Evolutionary conservation across 345 rosid species (phyloP).

Genomic region (Trapa bicornis): DNA sequence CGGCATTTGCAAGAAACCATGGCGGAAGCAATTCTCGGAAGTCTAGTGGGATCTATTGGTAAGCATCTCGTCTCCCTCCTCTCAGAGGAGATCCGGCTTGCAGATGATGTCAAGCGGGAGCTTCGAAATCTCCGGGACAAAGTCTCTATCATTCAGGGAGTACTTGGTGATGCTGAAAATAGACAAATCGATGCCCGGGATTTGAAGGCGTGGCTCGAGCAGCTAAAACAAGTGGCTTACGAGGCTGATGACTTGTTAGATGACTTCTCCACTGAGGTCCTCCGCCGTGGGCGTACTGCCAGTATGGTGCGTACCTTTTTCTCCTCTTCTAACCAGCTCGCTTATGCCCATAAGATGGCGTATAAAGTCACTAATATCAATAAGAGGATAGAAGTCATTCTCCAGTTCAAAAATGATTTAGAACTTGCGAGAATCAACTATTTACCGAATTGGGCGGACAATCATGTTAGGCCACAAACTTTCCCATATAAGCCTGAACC

Average conservation of each 20-base stretch:
- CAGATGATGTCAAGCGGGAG: slow-evolving; percentile 6
- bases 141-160: slow-evolving; percentile 7
- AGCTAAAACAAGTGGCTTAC: slow-evolving; percentile 17
- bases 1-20: background rate
- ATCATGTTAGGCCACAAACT: background rate
- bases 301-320: slow-evolving; percentile 8
- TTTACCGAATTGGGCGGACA: background rate
- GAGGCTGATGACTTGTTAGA: slow-evolving; percentile 28
- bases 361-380: background rate
- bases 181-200: background rate
- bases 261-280: slow-evolving; percentile 11
- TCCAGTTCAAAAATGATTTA: no score
- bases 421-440: background rate
- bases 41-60: background rate
- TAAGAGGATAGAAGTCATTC: background rate
- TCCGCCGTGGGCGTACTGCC: background rate
- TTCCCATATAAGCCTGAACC: background rate
- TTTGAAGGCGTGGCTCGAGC: slow-evolving; percentile 15
- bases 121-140: slow-evolving; percentile 3
- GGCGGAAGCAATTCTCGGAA: background rate
- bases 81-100: background rate
- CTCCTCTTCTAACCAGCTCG: slow-evolving; percentile 3
- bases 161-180: slow-evolving; percentile 15
- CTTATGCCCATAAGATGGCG: background rate
- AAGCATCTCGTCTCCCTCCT: background rate